phyloP scores from a whole-genome alignment of 2,329 filamentous ascomycete species.

The Pseudogymnoascus sp. region DNA sequence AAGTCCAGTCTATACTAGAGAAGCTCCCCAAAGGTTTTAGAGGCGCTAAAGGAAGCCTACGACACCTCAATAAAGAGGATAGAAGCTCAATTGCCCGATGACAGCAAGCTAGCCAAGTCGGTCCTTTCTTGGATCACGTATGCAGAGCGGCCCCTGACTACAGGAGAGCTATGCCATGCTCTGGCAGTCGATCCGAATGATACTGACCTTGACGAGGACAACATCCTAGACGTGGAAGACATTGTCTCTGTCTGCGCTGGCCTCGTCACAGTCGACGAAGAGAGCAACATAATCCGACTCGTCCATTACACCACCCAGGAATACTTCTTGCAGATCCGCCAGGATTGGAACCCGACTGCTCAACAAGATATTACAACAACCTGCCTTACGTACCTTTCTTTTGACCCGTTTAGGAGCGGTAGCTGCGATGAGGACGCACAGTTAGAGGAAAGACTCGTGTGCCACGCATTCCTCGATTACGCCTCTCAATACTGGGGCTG shows the following conservation, averaged over 20 bases:
- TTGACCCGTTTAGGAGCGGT: background rate
- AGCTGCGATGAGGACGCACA: background rate
- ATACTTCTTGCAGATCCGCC: conserved; percentile 16
- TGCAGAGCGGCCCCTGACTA: background rate
- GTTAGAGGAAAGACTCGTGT: background rate
- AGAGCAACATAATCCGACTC: conserved; percentile 21
- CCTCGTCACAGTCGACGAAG: conserved; percentile 22
- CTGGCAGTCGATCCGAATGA: background rate
- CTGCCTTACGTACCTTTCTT: background rate
- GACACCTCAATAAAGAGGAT: background rate
- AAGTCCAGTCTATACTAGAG: background rate
- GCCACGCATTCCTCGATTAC: background rate
- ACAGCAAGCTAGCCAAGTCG: background rate
- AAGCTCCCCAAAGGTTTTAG: background rate
- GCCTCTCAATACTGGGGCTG: background rate
- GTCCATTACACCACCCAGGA: conserved; percentile 25
- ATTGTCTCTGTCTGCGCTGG: conserved; percentile 20
- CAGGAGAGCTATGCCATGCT: background rate
- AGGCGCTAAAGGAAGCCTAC: background rate
- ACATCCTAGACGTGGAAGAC: conserved; percentile 11
- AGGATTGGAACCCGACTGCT: background rate
- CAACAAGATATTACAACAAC: background rate
- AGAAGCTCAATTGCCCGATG: background rate
- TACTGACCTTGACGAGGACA: background rate
- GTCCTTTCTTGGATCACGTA: conserved; percentile 1